Evolutionary conservation across 202 grass and related monocot species (phyloP).

Genomic region (Musa balbisiana): DNA sequence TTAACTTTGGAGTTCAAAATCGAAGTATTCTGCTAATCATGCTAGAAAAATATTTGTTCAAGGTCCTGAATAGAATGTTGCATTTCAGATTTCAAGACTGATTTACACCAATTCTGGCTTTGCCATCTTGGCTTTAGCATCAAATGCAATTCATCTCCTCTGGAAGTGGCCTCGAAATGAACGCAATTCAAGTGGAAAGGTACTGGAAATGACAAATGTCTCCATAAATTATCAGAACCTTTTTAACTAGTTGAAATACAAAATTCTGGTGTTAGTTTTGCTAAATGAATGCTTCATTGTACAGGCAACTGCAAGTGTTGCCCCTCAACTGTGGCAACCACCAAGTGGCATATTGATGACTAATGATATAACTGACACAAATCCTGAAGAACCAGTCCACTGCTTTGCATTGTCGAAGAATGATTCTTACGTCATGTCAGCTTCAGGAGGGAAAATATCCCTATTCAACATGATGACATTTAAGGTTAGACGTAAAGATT

Average conservation of each 20-base stretch:
- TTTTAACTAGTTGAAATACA: too few relatives aligned
- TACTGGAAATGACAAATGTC: not conserved
- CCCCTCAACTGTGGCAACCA: conserved; percentile 23
- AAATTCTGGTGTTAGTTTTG: too few relatives aligned
- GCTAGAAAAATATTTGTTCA: not conserved
- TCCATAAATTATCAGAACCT: not conserved
- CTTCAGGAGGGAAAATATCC: conserved; percentile 93
- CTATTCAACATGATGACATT: conserved; percentile 99
- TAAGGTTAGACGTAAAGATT: conserved; percentile 41
- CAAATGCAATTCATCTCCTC: conserved; percentile 4
- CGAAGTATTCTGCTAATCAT: not conserved
- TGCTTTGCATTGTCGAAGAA: conserved; percentile 98
- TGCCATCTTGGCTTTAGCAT: conserved; percentile 3
- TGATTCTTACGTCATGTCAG: conserved; percentile 98
- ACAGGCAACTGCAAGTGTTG: conserved; percentile 61
- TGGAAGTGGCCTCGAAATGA: conserved; percentile 10
- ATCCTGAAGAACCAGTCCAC: conserved; percentile 82
- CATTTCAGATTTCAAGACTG: conserved; percentile 5
- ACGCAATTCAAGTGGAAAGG: conserved; percentile 7
- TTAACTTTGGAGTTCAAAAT: not conserved
- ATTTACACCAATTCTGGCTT: conserved; percentile 7
- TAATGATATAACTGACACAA: conserved; percentile 72
- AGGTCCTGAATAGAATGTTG: not conserved
- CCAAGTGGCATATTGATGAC: conserved; percentile 91
- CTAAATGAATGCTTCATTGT: conserved; percentile 25